Base-by-base conservation (phyloP, 805 yeast species). In the Cyberlindnera veronae region DNA sequence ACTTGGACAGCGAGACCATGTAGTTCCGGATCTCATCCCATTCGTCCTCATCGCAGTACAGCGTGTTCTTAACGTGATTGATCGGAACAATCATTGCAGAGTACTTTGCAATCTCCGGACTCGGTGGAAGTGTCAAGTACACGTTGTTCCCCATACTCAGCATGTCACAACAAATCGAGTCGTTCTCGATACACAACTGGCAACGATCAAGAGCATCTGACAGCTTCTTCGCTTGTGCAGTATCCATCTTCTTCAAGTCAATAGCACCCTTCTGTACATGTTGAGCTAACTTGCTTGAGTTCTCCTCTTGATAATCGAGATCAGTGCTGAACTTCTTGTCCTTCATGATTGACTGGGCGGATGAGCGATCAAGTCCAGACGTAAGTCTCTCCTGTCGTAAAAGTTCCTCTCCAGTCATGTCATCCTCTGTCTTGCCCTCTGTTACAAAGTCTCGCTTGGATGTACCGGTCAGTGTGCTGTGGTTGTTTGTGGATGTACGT, bases 281-380 rank as follows among this genome's bases (percentile, higher is more conserved):
- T 14, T 49, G 38, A 0, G 76, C 68, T 9, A 72, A 54, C 28
- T 53, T 54, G 0, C 57, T 55, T 1, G 74, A 67, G 30, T 62
- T 60, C 6, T 70, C 75, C 38, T 69, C 73, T 36, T 68, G 66
- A 30, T 64, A 62, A 29, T 72, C 77, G 31, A 66, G 40, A 36
- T 69, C 73, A n/a, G 58, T 53, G 14, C 57, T 55, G 47, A 56
- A 72, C 14, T 51, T 58, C 26, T 56, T 59, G 39, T 70, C 72
- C 20, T 57, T 55, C 5, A 63, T 57, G 22, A 74, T 69, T 23
- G 57, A 51, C 17, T 58, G 57, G 3, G 67, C 61, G 3, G 63
- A 52, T 3, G 63, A 48, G 30, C 42, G 46, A 15, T 54, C 39
- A 11, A 36, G 26, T 3, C 45, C 35, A 2, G 49, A 28, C 1